These are phyloP conservation scores for Arabidopsis hybrid DNA, from an alignment of 441 rosid genomes.

Conservation along the genomic window DNA sequence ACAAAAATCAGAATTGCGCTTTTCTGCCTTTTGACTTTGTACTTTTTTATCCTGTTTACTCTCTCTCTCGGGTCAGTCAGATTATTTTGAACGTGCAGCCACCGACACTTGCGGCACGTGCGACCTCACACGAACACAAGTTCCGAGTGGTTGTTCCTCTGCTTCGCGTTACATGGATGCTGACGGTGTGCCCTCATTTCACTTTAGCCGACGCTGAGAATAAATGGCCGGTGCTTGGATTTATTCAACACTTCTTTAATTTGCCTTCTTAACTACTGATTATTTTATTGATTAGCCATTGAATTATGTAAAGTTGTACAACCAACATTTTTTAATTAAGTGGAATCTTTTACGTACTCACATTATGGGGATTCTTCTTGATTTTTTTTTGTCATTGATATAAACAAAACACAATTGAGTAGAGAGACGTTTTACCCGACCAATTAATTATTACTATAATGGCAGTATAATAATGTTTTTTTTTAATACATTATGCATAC, in stretches of 20 bases:
- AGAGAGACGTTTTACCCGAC: conserved; percentile 28
- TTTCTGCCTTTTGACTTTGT: conserved; percentile 1
- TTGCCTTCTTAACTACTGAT: conserved; percentile 19
- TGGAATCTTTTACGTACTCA: conserved; percentile 6
- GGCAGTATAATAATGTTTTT: neutral
- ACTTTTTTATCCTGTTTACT: conserved; percentile 21
- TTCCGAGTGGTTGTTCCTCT: conserved; percentile 37
- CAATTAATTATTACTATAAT: neutral
- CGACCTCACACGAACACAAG: conserved; percentile 33
- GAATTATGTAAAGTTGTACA: neutral
- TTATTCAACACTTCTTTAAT: conserved; percentile 21
- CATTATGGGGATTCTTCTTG: conserved; percentile 4
- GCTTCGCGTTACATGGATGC: conserved; percentile 21
- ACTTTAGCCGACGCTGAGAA: conserved; percentile 30
- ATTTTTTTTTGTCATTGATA: conserved; percentile 15
- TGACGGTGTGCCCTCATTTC: conserved; percentile 9
- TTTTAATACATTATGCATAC: neutral
- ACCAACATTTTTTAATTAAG: neutral
- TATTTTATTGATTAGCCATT: conserved; percentile 24
- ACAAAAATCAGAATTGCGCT: conserved; percentile 17
- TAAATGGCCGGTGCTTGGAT: conserved; percentile 42
- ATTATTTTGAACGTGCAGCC: conserved; percentile 27
- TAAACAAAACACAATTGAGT: conserved; percentile 28
- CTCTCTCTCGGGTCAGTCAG: conserved; percentile 15
- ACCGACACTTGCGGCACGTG: conserved; percentile 46